These are phyloP conservation scores for Pleurotus tuoliensis DNA, from an alignment of 768 basidiomycete genomes.

Conservation along the genomic window DNA sequence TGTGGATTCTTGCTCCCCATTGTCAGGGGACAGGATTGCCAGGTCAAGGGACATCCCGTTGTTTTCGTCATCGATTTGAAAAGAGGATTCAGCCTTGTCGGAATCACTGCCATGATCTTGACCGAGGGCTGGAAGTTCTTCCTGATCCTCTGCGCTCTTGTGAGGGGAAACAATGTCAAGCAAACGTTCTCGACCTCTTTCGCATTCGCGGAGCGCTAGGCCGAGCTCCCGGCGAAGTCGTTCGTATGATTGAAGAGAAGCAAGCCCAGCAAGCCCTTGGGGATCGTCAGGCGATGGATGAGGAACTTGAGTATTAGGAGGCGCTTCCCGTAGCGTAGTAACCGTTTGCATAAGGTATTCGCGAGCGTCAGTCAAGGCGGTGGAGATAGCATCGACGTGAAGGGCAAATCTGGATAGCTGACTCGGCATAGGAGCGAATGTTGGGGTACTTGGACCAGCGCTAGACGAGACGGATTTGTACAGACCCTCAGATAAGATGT, in stretches of 20 bases:
- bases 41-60: slow-evolving; percentile 9
- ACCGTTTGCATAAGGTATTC: slow-evolving; percentile 66
- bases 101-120: slow-evolving; percentile 51
- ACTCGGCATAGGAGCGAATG: slow-evolving; percentile 75
- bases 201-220: slow-evolving; percentile 75
- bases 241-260: slow-evolving; percentile 70
- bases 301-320: slow-evolving; percentile 4
- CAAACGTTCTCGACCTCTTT: slow-evolving; percentile 68
- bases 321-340: slow-evolving; percentile 40
- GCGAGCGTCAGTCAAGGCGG: slow-evolving; percentile 68
- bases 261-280: slow-evolving; percentile 27
- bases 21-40: slow-evolving; percentile 16
- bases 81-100: slow-evolving; percentile 43
- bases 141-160: slow-evolving; percentile 24
- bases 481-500: slow-evolving; percentile 15
- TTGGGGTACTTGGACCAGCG: slow-evolving; percentile 18
- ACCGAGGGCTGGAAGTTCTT: slow-evolving; percentile 47
- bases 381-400: slow-evolving; percentile 67
- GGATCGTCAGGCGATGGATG: slow-evolving; percentile 9
- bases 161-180: slow-evolving; percentile 53
- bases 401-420: slow-evolving; percentile 66
- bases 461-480: background rate
- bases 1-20: slow-evolving; percentile 24
- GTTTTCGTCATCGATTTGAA: slow-evolving; percentile 22
- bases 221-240: slow-evolving; percentile 73